Evolutionary conservation across 2,329 filamentous ascomycete species (phyloP), one percentile per base, ranked within the genome.

Genomic region (Apiospora pterosperma): DNA sequence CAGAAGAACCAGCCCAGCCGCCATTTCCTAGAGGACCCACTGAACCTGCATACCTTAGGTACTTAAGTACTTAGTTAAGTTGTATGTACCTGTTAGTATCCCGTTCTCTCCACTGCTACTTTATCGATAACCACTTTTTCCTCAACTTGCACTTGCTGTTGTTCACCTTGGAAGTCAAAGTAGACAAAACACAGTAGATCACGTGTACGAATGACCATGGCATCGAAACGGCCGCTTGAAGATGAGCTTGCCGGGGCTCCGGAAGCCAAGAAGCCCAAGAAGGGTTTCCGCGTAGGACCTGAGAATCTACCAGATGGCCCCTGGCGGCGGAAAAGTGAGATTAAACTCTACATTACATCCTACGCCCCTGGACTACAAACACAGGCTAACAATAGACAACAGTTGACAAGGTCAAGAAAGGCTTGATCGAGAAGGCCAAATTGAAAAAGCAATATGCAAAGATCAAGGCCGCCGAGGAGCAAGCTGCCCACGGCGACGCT

Each of bases 371-470:
- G 21, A 28, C 25, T 4, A 39, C 39, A 34, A 12, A 41, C 14
- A 36, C 7, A 21, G 16, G 25, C 38, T 62, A 31, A 60, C 58
- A 16, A 62, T 16, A 42, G 60, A 16, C 31, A 14, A 44, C 72
- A 95, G 92, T 92, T 65, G 88, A 92, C 77, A 95, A 95, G 78
- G 96, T 97, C 74, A 98, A 98, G 79, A 86, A 90, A 69, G 88
- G 92, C 69, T 82, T 97, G 64, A 97, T 98, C 72, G 88, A 93
- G 77, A 96, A 96, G 77, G 93, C 94, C 66, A 97, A 97, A 78
- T 84, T 97, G 67, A 96, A 95, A 79, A 97, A 97, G 78, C 87
- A 91, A 48, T 97, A 97, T 75, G 91, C 91, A 68, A 97, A 97
- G 78, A 82, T 97, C 68, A 95, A 94, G 78, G 88, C 88, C 34